These are phyloP conservation scores for Lasiodiplodia hormozganensis DNA, from an alignment of 2,329 filamentous ascomycete genomes.

Conservation along the genomic window DNA sequence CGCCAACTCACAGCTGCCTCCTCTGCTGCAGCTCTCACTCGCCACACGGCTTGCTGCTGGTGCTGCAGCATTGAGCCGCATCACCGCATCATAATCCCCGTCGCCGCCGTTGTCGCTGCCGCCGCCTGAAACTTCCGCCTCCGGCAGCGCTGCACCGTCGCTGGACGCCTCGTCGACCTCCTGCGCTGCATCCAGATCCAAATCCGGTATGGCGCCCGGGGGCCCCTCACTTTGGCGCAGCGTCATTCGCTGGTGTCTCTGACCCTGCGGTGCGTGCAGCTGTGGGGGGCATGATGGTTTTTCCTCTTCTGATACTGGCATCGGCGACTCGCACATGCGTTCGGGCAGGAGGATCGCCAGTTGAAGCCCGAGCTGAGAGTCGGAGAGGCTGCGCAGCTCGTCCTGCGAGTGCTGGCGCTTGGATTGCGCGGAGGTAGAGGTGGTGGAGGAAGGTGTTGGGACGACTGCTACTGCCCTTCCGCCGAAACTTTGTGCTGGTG, in stretches of 20 bases:
- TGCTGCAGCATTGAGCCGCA: not conserved
- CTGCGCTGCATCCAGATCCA: constrained; percentile 13
- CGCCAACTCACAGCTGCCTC: not conserved
- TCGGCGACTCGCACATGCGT: not conserved
- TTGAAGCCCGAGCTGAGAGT: constrained; percentile 19
- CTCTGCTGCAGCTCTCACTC: not conserved
- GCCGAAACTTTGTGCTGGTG: not conserved
- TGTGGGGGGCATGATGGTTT: not conserved
- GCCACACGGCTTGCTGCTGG: no score
- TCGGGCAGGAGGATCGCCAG: constrained; percentile 18
- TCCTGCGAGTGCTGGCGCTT: not conserved
- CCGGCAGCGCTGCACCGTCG: not conserved
- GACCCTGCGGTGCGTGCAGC: not conserved
- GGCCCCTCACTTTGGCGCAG: not conserved
- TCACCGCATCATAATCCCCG: not conserved
- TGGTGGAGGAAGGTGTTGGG: not conserved
- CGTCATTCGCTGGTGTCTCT: not conserved
- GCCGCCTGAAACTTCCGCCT: not conserved
- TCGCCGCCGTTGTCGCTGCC: not conserved
- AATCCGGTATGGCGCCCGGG: not conserved
- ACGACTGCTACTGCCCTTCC: no score
- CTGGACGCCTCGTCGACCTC: not conserved
- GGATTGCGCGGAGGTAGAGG: not conserved
- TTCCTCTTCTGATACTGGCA: not conserved
- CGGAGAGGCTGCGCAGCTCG: not conserved